Evolutionary conservation across 768 basidiomycete species (phyloP).

Genomic region (Russula brevipes): DNA sequence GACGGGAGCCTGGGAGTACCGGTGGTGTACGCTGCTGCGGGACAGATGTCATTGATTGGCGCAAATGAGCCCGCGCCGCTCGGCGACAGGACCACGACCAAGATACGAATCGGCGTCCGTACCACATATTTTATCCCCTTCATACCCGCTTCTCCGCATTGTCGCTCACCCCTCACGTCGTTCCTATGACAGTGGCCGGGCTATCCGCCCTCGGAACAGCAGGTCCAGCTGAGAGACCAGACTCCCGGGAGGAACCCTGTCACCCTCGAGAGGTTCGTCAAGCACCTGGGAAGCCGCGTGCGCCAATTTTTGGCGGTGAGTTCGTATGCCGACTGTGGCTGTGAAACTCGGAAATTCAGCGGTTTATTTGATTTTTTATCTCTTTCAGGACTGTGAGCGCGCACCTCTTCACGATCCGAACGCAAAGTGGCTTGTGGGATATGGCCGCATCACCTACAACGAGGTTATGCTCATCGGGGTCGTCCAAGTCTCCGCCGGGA

Average conservation of each 20-base stretch:
- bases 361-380: not conserved
- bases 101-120: constrained; percentile 15
- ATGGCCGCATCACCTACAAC: constrained; percentile 3
- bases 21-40: constrained; percentile 9
- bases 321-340: not conserved
- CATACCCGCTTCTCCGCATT: no score
- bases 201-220: constrained; percentile 10
- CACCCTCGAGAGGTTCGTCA: constrained; percentile 11
- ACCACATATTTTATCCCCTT: not conserved
- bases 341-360: constrained; percentile 1
- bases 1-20: constrained; percentile 16
- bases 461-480: constrained; percentile 21
- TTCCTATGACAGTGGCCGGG: constrained; percentile 16
- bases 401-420: not conserved
- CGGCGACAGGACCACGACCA: constrained; percentile 5
- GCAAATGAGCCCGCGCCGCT: constrained; percentile 9
- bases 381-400: constrained; percentile 6
- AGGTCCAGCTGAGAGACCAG: constrained; percentile 15
- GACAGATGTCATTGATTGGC: constrained; percentile 4
- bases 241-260: not conserved
- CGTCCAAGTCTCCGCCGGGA: constrained; percentile 21
- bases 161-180: not conserved
- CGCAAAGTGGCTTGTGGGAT: constrained; percentile 4
- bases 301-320: constrained; percentile 8
- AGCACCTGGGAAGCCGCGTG: constrained; percentile 16